A percentile compares a stretch with the other conserved stretches of the same genome.
These are phyloP conservation scores for Pseudocercospora macadamiae DNA, from an alignment of 2,329 filamentous ascomycete genomes.

Conservation along the genomic window DNA sequence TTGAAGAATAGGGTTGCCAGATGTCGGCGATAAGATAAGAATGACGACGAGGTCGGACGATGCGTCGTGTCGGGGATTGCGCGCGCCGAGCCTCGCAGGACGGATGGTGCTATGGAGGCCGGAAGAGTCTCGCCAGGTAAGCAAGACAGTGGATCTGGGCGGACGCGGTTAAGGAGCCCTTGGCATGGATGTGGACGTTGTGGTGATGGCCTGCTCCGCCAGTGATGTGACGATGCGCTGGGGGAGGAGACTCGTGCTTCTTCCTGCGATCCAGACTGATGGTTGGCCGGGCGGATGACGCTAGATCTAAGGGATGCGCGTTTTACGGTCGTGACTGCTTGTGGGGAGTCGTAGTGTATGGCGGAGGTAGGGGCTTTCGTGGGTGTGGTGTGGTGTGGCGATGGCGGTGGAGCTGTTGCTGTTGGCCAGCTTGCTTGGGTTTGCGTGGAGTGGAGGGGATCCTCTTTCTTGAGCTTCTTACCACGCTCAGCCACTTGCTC, in stretches of 20 bases:
- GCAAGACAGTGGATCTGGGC: conserved; percentile 50
- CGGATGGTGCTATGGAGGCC: conserved; percentile 46
- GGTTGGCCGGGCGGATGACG: conserved; percentile 4
- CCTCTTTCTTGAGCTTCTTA: background rate
- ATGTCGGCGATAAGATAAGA: conserved; percentile 7
- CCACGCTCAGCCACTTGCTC: conserved; percentile 3
- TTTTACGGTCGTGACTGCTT: background rate
- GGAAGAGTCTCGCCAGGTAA: conserved; percentile 50
- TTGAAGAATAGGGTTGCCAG: conserved; percentile 2
- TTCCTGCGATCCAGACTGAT: conserved; percentile 29
- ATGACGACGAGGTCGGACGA: conserved; percentile 6
- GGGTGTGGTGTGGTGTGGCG: background rate
- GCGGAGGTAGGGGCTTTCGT: no score
- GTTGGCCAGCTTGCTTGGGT: background rate
- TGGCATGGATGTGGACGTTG: conserved; percentile 33
- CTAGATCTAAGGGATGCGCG: background rate
- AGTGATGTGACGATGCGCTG: conserved; percentile 19
- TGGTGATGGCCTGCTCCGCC: conserved; percentile 30
- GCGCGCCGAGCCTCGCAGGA: conserved; percentile 2
- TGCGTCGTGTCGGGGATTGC: background rate
- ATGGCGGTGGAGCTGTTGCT: background rate
- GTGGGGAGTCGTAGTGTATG: background rate
- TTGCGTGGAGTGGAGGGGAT: background rate
- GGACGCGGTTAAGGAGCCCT: conserved; percentile 35
- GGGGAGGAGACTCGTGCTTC: conserved; percentile 26